Conservation (phyloP, 2,329 filamentous ascomycete species). For the Fusarium annulatum region DNA sequence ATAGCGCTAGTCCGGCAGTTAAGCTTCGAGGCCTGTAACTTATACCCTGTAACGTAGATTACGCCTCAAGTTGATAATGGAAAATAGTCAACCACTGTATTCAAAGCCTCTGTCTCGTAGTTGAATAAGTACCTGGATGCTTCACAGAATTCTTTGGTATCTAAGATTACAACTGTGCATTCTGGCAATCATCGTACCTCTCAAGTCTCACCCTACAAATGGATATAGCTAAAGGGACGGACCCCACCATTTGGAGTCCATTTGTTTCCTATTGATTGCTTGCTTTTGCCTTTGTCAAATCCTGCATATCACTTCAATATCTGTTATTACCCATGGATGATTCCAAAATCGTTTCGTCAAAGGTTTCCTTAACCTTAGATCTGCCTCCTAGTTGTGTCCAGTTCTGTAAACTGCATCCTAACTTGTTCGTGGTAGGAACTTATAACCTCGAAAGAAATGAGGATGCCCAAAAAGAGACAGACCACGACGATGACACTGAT, state of each 20-base stretch:
- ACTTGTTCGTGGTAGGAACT: conserved; percentile 83
- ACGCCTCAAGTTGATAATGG: background rate
- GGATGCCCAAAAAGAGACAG: conserved; percentile 40
- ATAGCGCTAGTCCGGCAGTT: conserved; percentile 32
- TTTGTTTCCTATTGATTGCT: conserved; percentile 12
- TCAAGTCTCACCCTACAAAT: background rate
- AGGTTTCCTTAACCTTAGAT: conserved; percentile 66
- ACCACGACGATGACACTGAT: conserved; percentile 41
- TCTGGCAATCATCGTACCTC: background rate
- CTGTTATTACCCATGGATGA: conserved; percentile 36
- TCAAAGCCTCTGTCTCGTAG: background rate
- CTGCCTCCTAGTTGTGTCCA: conserved; percentile 83
- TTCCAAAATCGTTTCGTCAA: conserved; percentile 51
- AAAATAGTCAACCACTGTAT: background rate
- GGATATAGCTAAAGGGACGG: background rate
- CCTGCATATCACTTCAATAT: background rate
- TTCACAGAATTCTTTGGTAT: background rate
- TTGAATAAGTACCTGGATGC: background rate
- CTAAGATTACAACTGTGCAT: background rate
- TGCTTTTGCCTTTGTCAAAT: conserved; percentile 3
- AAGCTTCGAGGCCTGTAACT: conserved; percentile 7
- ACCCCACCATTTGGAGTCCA: conserved; percentile 32
- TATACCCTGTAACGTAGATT: background rate
- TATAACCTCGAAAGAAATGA: conserved; percentile 76
- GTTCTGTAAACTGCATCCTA: conserved; percentile 71